A percentile compares a stretch with the other conserved stretches of the same genome.
Evolutionary conservation across 306 rosid species (phyloP).

Genomic region (Amphicarpaea edgeworthii): DNA sequence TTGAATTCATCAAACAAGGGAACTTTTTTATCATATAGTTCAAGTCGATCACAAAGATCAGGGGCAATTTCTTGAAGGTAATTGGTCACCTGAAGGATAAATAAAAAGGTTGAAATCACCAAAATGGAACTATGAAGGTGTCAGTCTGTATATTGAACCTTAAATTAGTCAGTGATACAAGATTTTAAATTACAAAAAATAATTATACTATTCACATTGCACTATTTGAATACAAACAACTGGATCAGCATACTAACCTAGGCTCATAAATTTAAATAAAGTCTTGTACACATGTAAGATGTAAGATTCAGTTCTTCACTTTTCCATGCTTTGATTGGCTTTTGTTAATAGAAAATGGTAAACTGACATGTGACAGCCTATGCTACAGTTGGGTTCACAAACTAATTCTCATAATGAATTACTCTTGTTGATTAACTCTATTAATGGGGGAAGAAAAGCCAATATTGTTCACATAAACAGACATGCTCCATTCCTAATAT

Average conservation of each 20-base stretch:
- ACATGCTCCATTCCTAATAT: conserved; percentile 23
- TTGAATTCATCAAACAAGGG: conserved; percentile 91
- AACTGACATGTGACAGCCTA: conserved; percentile 11
- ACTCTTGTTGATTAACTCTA: conserved; percentile 22
- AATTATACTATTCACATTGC: conserved; percentile 39
- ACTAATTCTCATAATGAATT: conserved; percentile 6
- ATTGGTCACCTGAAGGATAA: conserved; percentile 74
- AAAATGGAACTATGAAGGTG: conserved; percentile 32
- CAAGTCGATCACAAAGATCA: conserved; percentile 90
- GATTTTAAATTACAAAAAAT: conserved; percentile 20
- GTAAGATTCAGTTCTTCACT: conserved; percentile 30
- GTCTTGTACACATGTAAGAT: conserved; percentile 13
- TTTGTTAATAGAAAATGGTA: conserved; percentile 31
- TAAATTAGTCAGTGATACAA: conserved; percentile 28
- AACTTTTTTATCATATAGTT: conserved; percentile 68
- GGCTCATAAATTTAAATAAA: conserved; percentile 30
- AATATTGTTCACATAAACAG: conserved; percentile 33
- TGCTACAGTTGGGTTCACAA: conserved; percentile 29
- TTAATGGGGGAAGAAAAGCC: neutral
- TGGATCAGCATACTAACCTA: conserved; percentile 36
- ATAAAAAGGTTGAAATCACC: conserved; percentile 36
- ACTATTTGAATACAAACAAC: conserved; percentile 26
- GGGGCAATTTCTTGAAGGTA: conserved; percentile 99
- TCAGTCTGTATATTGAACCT: conserved; percentile 37
- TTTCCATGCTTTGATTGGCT: conserved; percentile 22